Base-by-base conservation (phyloP, 768 basidiomycete species). In the Bullera alba region DNA sequence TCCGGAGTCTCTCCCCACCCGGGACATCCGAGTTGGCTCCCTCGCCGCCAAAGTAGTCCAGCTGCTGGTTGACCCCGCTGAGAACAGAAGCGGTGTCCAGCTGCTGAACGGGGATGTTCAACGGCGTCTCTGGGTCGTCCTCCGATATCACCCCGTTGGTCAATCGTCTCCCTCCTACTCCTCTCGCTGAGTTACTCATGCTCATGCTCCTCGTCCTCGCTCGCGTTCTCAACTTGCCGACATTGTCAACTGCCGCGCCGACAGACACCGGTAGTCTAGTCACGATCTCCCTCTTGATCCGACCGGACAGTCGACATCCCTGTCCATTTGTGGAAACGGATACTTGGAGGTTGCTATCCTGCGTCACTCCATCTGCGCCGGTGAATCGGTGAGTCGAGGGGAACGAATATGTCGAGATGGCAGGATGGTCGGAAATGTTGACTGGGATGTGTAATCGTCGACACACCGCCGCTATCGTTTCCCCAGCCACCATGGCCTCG, bases 291-390 rank as follows among this genome's bases (percentile, higher is more conserved):
- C 93, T 77, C 29, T 82, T 80, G 32, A 99, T 74, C 10, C 93
- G 78, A 0, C 82, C 79, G 0, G 84, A 84, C 3, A 99, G 77
- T 5, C 93, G 76, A 62, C 93, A 96, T 1, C 91, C 93, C 55
- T 85, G 81, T 0, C 89, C 89, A 59, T 95, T 96, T 0, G 92
- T 92, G 2, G 90, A 87, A 2, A 96, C 79, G 0, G 84, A 87
- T 19, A 99, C 74, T 64, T 78, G 76, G 1, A 77, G 66, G 16
- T 71, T 63, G n/a, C 54, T 72, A 44, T 51, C 48, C n/a, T n/a
- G n/a, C 29, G 58, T 36, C 7, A 8, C 12, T 26, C 60, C 50
- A 34, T 54, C 41, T n/a, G 37, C 16, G n/a, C 82, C 79, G 6
- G 77, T 68, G 62, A 95, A 90, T 2, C 92, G 84, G 58, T 96